Evolutionary conservation across 768 basidiomycete genomes (phyloP), one percentile per base, ranked within the genome.

Genomic region (Boletus huronensis): DNA sequence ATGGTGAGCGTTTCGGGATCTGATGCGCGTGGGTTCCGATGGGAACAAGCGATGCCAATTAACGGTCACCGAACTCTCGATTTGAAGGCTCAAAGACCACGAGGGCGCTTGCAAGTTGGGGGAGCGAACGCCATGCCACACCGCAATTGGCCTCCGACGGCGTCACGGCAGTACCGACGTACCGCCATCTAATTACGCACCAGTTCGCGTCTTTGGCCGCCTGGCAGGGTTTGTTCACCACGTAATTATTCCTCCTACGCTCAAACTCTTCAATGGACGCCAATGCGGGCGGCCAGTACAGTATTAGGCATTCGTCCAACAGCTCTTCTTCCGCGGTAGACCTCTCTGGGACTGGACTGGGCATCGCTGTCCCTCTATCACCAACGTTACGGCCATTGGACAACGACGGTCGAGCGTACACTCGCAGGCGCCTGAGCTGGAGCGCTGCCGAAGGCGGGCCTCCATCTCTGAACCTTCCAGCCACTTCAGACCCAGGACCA

Each of bases 401-500:
- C 54, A 74, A 74, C 3, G 36, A 42, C 45, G 68, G 50, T 49
- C 61, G 50, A 25, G 59, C 65, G 14, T 63, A 75, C 58, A 64
- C 84, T 35, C 77, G 84, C 57, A 73, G 84, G 47, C 76, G 86
- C 53, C 68, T 75, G 2, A 87, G 85, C 63, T 83, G 86, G 83
- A 80, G 81, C 23, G 67, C 70, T 23, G 59, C 74, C 41, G 77
- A 81, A 53, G 59, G 66, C 41, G 75, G 74, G 49, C 79, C 79
- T 13, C 70, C 80, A 48, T 74, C 71, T 52, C 68, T 79, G 53
- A 70, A 77, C 47, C 55, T 71, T 51, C 54, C 52, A 39, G 28
- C 64, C 25, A 57, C 59, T 5, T 21, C 39, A 50, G 66, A 68
- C 19, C 55, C 66, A n/a, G 57, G 57, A 10, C 56, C 61, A 19